Evolutionary conservation across 148 eudicot genomes (phyloP).

Genomic region (Hydrangea macrophylla): DNA sequence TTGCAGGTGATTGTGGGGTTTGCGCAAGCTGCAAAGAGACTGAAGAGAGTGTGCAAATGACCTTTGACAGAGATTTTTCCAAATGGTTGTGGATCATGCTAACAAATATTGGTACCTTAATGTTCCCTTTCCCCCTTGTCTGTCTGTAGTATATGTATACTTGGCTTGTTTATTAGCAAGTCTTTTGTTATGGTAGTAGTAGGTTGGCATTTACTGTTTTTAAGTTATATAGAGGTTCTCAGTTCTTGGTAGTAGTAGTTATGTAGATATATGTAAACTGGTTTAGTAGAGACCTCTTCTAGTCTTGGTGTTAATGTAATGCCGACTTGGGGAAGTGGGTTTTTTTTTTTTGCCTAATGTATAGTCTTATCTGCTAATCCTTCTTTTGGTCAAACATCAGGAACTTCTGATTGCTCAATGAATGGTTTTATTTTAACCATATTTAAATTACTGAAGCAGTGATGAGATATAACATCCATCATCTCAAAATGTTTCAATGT

Average conservation of each 20-base stretch:
- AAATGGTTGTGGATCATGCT: conserved; percentile 24
- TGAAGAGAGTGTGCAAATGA: conserved; percentile 61
- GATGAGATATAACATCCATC: background rate
- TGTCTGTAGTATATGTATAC: conserved; percentile 21
- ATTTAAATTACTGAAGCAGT: background rate
- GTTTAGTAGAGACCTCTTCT: conserved; percentile 14
- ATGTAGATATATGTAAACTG: conserved; percentile 19
- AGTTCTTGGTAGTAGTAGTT: conserved; percentile 22
- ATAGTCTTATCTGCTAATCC: background rate
- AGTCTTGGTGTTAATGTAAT: conserved; percentile 19
- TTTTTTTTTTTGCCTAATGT: conserved; percentile 7
- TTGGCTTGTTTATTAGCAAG: conserved; percentile 17
- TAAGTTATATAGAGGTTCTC: conserved; percentile 17
- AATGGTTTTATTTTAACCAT: background rate
- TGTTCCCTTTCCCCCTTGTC: conserved; percentile 5
- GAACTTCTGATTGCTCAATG: background rate
- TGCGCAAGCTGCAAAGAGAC: conserved; percentile 67
- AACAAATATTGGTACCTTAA: conserved; percentile 24
- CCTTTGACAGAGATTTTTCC: conserved; percentile 8
- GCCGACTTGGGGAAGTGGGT: conserved; percentile 10
- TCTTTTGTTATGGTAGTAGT: conserved; percentile 6
- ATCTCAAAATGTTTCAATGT: background rate
- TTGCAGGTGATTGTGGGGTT: conserved; percentile 61
- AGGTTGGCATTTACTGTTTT: conserved; percentile 9
- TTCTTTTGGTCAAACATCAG: background rate